These are phyloP conservation scores for Penicillium waksmanii DNA, from an alignment of 495 filamentous ascomycete species.

Conservation along the genomic window DNA sequence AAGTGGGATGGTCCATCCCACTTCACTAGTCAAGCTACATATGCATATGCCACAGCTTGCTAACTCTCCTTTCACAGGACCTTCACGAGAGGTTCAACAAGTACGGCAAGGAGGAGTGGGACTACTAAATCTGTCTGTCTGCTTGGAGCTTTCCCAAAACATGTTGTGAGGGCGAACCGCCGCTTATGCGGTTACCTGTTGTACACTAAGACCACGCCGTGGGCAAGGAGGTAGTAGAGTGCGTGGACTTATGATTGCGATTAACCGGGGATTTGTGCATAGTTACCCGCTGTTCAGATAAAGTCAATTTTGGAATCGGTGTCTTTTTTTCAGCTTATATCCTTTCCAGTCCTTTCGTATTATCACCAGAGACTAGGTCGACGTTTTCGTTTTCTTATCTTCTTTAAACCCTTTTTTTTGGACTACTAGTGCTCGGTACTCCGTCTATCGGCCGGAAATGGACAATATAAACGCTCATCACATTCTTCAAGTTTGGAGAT, in stretches of 20 bases:
- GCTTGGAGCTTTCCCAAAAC: slow-evolving; percentile 21
- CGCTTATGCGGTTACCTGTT: slow-evolving; percentile 67
- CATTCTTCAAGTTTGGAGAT: neutral
- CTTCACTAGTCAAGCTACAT: slow-evolving; percentile 13
- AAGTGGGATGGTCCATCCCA: too few relatives aligned
- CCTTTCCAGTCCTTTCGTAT: neutral
- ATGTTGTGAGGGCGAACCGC: slow-evolving; percentile 20
- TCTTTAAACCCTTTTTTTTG: too few relatives aligned
- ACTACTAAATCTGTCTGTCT: slow-evolving; percentile 38
- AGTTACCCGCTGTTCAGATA: slow-evolving; percentile 36
- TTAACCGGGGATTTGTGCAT: slow-evolving; percentile 44
- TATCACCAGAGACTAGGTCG: neutral
- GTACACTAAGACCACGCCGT: slow-evolving; percentile 64
- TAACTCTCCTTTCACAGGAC: slow-evolving; percentile 50
- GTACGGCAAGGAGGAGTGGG: slow-evolving; percentile 86
- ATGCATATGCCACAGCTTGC: neutral
- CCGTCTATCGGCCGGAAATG: neutral
- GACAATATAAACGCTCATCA: neutral
- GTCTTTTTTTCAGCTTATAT: slow-evolving; percentile 21
- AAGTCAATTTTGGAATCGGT: slow-evolving; percentile 40
- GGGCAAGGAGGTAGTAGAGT: slow-evolving; percentile 29
- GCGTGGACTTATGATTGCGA: slow-evolving; percentile 27
- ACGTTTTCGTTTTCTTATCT: too few relatives aligned
- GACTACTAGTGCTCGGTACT: neutral
- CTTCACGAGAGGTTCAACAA: slow-evolving; percentile 98